Conservation (phyloP, 768 basidiomycete genomes). For the Panus rudis region DNA sequence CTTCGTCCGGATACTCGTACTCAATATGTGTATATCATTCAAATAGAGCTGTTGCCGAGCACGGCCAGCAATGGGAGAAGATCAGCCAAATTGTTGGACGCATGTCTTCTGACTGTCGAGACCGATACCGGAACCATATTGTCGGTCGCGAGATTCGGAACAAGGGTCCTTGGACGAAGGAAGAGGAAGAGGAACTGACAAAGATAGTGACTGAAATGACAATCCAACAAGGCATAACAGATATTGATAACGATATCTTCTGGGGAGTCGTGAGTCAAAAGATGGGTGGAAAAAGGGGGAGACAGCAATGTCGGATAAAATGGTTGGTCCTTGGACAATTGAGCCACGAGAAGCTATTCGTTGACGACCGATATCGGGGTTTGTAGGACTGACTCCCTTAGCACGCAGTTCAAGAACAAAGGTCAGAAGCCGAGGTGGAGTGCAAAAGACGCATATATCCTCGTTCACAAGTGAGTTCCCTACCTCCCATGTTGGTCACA, state of each 20-base stretch:
- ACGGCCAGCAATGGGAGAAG: conserved; percentile 80
- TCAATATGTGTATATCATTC: too few species aligned
- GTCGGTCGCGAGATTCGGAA: conserved; percentile 10
- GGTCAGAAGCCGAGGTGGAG: conserved; percentile 71
- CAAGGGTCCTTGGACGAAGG: conserved; percentile 66
- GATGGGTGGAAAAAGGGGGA: conserved; percentile 70
- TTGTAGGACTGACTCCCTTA: conserved; percentile 68
- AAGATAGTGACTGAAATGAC: conserved; percentile 73
- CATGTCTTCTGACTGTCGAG: conserved; percentile 75
- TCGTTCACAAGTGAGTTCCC: conserved; percentile 66
- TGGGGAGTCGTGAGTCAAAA: conserved; percentile 72
- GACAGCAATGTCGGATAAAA: conserved; percentile 85
- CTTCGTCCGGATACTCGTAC: not conserved
- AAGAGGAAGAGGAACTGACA: conserved; percentile 71
- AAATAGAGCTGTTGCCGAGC: conserved; percentile 59
- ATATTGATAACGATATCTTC: conserved; percentile 73
- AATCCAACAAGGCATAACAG: conserved; percentile 60
- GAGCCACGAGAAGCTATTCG: too few species aligned
- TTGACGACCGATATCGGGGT: not conserved
- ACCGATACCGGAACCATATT: conserved; percentile 81
- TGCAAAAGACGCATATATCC: conserved; percentile 67
- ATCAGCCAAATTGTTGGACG: conserved; percentile 65
- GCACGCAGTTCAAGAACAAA: conserved; percentile 64
- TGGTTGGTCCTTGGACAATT: conserved; percentile 40
- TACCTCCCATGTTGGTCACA: not conserved